Evolutionary conservation across 495 filamentous ascomycete species (phyloP).

Genomic region (Cladorrhinum samala): DNA sequence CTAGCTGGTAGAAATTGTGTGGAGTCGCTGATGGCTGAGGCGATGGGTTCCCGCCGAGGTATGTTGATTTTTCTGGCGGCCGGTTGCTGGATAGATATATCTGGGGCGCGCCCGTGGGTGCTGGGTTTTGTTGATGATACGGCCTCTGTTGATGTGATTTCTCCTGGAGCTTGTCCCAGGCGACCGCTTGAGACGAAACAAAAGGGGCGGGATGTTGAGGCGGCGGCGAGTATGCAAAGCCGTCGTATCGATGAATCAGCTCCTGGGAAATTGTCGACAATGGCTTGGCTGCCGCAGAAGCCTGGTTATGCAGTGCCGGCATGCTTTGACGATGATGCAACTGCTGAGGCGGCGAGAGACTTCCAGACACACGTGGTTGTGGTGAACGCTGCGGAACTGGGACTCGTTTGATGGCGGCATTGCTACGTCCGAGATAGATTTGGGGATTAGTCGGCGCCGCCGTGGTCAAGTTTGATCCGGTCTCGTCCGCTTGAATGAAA

Average conservation of each 20-base stretch:
- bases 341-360: not conserved
- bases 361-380: not conserved
- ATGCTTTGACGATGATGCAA: conserved; percentile 1
- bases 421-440: not conserved
- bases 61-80: not conserved
- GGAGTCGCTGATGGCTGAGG: too few relatives aligned
- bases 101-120: too few relatives aligned
- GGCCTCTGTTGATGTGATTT: not conserved
- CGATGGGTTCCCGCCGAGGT: too few relatives aligned
- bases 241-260: conserved; percentile 2
- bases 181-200: not conserved
- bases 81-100: not conserved
- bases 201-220: not conserved
- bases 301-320: not conserved
- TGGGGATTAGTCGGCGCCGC: too few relatives aligned
- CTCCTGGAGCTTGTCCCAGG: not conserved
- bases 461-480: too few relatives aligned
- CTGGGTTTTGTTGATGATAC: not conserved
- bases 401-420: not conserved
- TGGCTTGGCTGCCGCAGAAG: not conserved
- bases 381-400: not conserved
- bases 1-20: too few relatives aligned
- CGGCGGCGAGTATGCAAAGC: not conserved
- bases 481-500: not conserved
- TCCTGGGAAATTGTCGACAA: conserved; percentile 7